A percentile compares a stretch with the other conserved stretches of the same genome.
Conservation (phyloP, 106 monocot species). For the Cymbidium sinense region DNA sequence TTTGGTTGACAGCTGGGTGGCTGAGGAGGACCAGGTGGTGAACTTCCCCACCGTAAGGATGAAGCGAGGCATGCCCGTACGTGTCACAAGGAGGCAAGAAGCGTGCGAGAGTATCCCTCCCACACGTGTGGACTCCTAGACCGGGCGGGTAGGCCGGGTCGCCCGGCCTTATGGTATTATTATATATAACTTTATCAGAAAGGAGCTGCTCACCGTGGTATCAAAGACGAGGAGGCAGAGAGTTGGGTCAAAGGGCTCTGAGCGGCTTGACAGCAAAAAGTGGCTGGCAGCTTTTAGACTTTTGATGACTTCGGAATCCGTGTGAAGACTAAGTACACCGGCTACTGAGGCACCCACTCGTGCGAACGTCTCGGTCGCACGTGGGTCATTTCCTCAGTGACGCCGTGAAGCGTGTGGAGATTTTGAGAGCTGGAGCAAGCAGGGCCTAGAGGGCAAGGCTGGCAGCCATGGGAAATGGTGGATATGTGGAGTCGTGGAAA, state of each 20-base stretch:
- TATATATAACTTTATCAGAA: not conserved
- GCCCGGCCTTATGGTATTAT: not conserved
- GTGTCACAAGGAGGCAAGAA: constrained; percentile 24
- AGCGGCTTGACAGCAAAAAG: not conserved
- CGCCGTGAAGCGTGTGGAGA: not conserved
- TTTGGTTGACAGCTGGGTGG: constrained; percentile 46
- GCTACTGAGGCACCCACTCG: not conserved
- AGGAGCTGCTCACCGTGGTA: not conserved
- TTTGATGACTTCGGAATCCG: not conserved
- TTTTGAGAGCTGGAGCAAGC: not conserved
- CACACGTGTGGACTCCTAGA: not conserved
- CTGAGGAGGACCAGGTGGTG: constrained; percentile 55
- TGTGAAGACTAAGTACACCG: not conserved
- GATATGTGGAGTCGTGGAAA: not conserved
- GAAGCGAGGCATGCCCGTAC: constrained; percentile 55
- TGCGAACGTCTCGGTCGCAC: not conserved
- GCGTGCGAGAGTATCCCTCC: not conserved
- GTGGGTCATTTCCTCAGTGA: not conserved
- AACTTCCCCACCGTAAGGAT: constrained; percentile 74
- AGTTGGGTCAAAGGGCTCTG: not conserved
- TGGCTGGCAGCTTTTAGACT: not conserved
- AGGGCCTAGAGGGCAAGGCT: not conserved
- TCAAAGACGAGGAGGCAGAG: not conserved
- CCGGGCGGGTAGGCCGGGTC: not conserved
- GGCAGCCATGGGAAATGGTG: too few relatives aligned